These are phyloP conservation scores for Russula sp. DNA, from an alignment of 768 basidiomycete species.

Conservation along the genomic window DNA sequence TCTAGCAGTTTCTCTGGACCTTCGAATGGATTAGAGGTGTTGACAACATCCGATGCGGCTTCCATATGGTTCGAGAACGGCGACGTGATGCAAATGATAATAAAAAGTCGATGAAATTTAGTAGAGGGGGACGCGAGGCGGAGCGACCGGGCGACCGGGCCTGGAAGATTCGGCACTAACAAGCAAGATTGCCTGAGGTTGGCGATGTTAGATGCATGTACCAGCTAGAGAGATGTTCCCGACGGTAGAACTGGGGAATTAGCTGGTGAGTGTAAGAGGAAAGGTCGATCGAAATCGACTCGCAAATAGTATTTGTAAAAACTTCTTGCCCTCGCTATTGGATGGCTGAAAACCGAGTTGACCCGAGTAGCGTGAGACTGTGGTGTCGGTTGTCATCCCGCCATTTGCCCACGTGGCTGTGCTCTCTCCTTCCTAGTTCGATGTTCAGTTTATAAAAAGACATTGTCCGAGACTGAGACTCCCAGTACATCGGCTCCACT, in stretches of 20 bases:
- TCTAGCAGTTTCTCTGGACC: conserved; percentile 95
- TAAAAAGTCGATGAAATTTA: no score
- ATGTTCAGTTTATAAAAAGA: not conserved
- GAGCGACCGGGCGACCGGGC: not conserved
- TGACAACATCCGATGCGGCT: not conserved
- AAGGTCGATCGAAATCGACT: conserved; percentile 9
- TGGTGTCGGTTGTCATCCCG: not conserved
- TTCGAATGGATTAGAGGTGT: conserved; percentile 61
- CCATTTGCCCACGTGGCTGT: conserved; percentile 9
- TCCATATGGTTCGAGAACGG: conserved; percentile 14
- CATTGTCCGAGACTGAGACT: not conserved
- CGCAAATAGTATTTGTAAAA: conserved; percentile 8
- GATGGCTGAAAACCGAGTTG: no score
- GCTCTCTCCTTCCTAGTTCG: not conserved
- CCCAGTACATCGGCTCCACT: not conserved
- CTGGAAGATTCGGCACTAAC: conserved; percentile 15
- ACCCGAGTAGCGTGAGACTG: not conserved
- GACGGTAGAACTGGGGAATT: not conserved
- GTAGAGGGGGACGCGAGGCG: not conserved
- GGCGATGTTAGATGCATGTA: conserved; percentile 27
- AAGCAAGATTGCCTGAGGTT: conserved; percentile 8
- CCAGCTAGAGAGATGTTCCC: conserved; percentile 3
- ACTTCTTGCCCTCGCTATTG: no score
- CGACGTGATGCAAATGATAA: not conserved
- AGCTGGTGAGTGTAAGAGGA: conserved; percentile 1